These are phyloP conservation scores for Naegleria lovaniensis DNA, from an alignment of 208 protist species.

Conservation along the genomic window DNA sequence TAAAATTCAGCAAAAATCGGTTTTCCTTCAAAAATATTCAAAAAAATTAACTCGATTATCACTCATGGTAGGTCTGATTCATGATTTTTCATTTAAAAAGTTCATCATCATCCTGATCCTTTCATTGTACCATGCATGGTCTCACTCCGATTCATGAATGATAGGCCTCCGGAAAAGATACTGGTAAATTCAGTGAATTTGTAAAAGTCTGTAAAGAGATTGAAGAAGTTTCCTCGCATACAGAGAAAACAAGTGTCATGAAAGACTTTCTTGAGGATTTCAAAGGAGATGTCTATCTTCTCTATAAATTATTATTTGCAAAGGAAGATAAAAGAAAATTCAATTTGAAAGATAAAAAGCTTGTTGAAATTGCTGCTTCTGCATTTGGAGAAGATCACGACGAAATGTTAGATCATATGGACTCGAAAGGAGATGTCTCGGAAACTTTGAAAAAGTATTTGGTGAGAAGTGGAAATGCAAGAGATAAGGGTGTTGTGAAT, in stretches of 20 bases:
- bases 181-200: conserved; percentile 40
- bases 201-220: conserved; percentile 54
- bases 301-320: conserved; percentile 59
- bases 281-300: conserved; percentile 53
- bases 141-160: too few species aligned
- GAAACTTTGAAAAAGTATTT: conserved; percentile 47
- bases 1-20: too few species aligned
- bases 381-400: conserved; percentile 45
- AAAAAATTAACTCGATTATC: too few species aligned
- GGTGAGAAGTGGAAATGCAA: conserved; percentile 36
- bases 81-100: too few species aligned
- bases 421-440: conserved; percentile 57
- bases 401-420: conserved; percentile 51
- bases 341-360: conserved; percentile 65
- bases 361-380: conserved; percentile 54
- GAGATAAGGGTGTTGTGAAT: conserved; percentile 40
- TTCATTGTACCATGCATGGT: too few species aligned
- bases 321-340: conserved; percentile 62
- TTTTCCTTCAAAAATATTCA: too few species aligned
- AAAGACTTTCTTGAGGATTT: conserved; percentile 50
- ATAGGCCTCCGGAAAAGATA: background rate
- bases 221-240: conserved; percentile 49
- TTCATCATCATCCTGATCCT: too few species aligned
- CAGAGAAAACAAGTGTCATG: conserved; percentile 59
- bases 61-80: too few species aligned